A percentile compares a stretch with the other conserved stretches of the same genome.
Conservation (phyloP, 2,329 filamentous ascomycete genomes). For the Colletotrichum aenigma region DNA sequence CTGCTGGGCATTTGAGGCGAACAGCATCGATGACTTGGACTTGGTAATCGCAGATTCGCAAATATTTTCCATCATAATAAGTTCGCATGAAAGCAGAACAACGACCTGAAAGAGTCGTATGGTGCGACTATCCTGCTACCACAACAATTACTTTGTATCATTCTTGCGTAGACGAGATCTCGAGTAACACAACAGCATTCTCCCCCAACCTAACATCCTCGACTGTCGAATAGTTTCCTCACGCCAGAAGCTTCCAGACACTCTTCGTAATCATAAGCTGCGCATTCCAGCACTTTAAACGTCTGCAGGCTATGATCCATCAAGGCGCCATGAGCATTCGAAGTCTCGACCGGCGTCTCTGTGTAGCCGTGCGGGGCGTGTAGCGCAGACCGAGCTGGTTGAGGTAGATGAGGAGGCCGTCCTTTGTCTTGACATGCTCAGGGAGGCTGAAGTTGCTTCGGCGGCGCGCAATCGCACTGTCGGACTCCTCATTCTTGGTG, state of each 20-base stretch:
- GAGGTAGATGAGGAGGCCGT: background rate
- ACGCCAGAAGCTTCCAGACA: too few relatives aligned
- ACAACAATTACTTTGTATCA: rapidly evolving
- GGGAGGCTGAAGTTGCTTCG: background rate
- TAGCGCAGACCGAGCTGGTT: background rate
- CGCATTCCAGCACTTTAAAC: background rate
- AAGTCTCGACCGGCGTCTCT: background rate
- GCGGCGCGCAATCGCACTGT: background rate
- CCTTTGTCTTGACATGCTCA: background rate
- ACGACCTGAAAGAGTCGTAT: too few relatives aligned
- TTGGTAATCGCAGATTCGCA: too few relatives aligned
- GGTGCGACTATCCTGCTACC: too few relatives aligned
- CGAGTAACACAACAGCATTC: background rate
- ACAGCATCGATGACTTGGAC: too few relatives aligned
- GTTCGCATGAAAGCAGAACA: too few relatives aligned
- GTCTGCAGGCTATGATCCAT: rapidly evolving
- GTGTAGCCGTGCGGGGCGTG: background rate
- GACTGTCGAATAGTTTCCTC: rapidly evolving
- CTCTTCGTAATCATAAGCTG: too few relatives aligned
- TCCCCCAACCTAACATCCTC: rapidly evolving
- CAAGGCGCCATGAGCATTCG: background rate
- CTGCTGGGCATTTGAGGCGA: too few relatives aligned
- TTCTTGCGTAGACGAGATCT: background rate
- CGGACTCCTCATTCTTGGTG: background rate
- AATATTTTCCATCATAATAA: too few relatives aligned